Evolutionary conservation across 2,329 filamentous ascomycete genomes (phyloP).

Genomic region (Scortechinia acanthostroma): DNA sequence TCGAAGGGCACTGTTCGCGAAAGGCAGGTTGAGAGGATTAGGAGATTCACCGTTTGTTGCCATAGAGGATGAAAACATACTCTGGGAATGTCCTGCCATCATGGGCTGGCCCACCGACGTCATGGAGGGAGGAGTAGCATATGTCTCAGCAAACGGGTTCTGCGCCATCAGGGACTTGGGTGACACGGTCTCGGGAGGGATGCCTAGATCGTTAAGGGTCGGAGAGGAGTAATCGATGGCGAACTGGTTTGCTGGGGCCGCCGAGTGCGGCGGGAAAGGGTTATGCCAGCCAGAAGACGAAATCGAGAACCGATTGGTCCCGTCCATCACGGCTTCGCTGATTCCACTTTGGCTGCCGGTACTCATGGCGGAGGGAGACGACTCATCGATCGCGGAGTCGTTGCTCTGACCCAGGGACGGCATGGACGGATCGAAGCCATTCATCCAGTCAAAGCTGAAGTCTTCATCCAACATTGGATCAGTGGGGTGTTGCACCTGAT

Average conservation of each 20-base stretch:
- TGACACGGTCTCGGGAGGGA: slow-evolving; percentile 73
- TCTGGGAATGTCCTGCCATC: slow-evolving; percentile 50
- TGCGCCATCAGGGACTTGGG: slow-evolving; percentile 70
- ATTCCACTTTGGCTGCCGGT: slow-evolving; percentile 86
- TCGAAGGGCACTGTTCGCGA: slow-evolving; percentile 26
- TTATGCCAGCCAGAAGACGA: slow-evolving; percentile 35
- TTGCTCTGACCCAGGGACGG: slow-evolving; percentile 54
- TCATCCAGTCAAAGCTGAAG: slow-evolving; percentile 75
- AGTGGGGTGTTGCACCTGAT: slow-evolving; percentile 42
- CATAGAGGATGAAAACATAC: slow-evolving; percentile 35
- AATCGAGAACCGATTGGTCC: slow-evolving; percentile 56
- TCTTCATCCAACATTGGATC: slow-evolving; percentile 46
- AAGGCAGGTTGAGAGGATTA: slow-evolving; percentile 31
- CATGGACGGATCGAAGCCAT: slow-evolving; percentile 73
- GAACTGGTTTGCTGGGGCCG: background rate
- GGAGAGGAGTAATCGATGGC: slow-evolving; percentile 60
- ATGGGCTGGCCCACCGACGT: slow-evolving; percentile 67
- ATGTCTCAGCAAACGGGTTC: slow-evolving; percentile 67
- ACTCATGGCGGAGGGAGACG: slow-evolving; percentile 91
- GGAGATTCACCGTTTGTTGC: slow-evolving; percentile 24
- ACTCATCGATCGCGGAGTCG: slow-evolving; percentile 81
- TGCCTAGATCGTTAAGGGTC: slow-evolving; percentile 67
- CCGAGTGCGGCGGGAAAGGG: slow-evolving; percentile 9
- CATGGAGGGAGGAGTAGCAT: slow-evolving; percentile 71
- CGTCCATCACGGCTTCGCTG: slow-evolving; percentile 86